Conservation (phyloP, 495 filamentous ascomycete genomes). For the Recurvomyces mirabilis region DNA sequence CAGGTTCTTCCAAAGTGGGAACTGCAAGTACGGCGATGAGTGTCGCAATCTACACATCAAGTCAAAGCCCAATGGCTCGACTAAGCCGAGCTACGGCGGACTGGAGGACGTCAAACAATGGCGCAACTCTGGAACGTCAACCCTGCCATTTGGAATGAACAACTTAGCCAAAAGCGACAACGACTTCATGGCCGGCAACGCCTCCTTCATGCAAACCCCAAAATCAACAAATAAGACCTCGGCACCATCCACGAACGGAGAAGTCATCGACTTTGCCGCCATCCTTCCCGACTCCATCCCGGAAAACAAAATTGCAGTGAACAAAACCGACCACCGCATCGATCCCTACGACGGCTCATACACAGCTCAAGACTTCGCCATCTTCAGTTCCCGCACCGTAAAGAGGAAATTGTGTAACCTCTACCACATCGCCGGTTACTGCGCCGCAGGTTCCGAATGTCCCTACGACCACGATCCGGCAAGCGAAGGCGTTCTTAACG, state of each 20-base stretch:
- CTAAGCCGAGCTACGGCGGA: not conserved
- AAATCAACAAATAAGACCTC: not conserved
- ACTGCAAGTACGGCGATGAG: constrained; percentile 22
- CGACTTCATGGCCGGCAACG: constrained; percentile 9
- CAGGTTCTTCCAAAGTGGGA: constrained; percentile 24
- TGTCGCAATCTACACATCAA: constrained; percentile 23
- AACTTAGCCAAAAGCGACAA: constrained; percentile 6
- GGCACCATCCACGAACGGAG: not conserved
- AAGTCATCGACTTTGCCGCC: not conserved
- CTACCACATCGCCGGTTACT: constrained; percentile 18
- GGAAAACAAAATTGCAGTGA: constrained; percentile 22
- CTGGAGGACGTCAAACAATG: constrained; percentile 5
- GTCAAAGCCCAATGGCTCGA: constrained; percentile 1
- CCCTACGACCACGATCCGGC: constrained; percentile 20
- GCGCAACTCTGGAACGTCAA: not conserved
- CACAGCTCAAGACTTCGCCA: constrained; percentile 9
- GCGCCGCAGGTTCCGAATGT: constrained; percentile 16
- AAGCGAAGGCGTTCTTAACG: constrained; percentile 9
- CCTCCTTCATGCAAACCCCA: not conserved
- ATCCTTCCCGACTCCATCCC: not conserved
- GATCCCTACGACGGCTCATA: constrained; percentile 14
- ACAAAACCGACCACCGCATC: constrained; percentile 21
- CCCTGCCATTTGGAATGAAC: constrained; percentile 1
- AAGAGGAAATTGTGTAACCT: constrained; percentile 26
- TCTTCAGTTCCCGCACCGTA: constrained; percentile 18